Evolutionary conservation across 768 basidiomycete species (phyloP).

Genomic region (Podaxis rugospora): DNA sequence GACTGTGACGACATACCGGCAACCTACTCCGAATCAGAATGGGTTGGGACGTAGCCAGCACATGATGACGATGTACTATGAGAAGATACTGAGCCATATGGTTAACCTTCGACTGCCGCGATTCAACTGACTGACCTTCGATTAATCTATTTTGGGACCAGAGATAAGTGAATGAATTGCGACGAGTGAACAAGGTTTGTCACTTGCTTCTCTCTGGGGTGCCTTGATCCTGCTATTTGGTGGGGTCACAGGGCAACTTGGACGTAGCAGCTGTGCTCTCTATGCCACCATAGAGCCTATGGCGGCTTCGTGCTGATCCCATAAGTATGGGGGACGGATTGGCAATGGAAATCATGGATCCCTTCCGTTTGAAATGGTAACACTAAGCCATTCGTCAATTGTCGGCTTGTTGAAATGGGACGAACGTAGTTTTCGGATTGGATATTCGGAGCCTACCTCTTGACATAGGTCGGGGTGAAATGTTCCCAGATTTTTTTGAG

Average conservation of each 20-base stretch:
- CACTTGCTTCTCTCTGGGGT: neutral
- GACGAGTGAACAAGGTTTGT: neutral
- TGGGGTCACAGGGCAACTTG: neutral
- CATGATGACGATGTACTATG: neutral
- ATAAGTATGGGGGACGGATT: too few species aligned
- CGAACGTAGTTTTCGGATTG: too few species aligned
- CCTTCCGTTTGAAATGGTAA: too few species aligned
- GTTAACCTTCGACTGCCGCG: neutral
- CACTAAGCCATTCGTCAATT: too few species aligned
- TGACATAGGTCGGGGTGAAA: too few species aligned
- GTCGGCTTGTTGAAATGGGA: too few species aligned
- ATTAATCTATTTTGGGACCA: neutral
- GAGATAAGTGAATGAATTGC: constrained; percentile 1
- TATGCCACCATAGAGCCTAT: too few species aligned
- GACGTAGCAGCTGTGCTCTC: neutral
- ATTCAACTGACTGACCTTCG: neutral
- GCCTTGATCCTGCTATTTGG: neutral
- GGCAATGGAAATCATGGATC: too few species aligned
- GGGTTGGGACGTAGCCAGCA: neutral
- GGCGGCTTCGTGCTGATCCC: too few species aligned
- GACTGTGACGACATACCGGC: neutral
- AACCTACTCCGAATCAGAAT: neutral
- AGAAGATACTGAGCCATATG: neutral
- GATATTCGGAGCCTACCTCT: too few species aligned
- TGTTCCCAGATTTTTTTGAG: too few species aligned